phyloP scores from a whole-genome alignment of 306 rosid genomes.

The Fagus crenata region DNA sequence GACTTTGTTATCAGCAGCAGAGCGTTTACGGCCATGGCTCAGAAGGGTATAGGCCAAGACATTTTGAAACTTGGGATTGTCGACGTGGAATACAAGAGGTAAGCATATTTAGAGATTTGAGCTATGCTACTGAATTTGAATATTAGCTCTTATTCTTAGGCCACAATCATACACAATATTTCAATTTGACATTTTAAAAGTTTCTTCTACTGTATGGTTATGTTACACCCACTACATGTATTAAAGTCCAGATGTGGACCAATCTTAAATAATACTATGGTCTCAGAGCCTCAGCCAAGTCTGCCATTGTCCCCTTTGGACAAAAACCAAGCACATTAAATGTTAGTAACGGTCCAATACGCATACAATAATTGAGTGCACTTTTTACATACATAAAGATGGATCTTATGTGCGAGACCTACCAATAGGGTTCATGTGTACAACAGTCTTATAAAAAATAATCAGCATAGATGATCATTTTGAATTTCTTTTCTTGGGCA shows the following conservation, averaged over 20 bases:
- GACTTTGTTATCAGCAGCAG: slow-evolving; percentile 75
- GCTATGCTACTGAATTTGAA: too few relatives aligned
- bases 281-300: not conserved
- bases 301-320: slow-evolving; percentile 13
- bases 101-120: slow-evolving; percentile 11
- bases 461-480: not conserved
- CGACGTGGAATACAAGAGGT: slow-evolving; percentile 85
- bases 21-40: slow-evolving; percentile 74
- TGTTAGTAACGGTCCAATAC: slow-evolving; percentile 44
- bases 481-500: not conserved
- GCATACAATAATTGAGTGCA: not conserved
- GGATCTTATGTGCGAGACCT: too few relatives aligned
- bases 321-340: slow-evolving; percentile 29
- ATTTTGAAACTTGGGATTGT: slow-evolving; percentile 60
- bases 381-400: too few relatives aligned
- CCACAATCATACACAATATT: not conserved
- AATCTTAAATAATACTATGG: slow-evolving; percentile 12
- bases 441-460: too few relatives aligned
- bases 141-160: not conserved
- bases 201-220: slow-evolving; percentile 17
- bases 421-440: too few relatives aligned
- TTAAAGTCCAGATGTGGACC: slow-evolving; percentile 24
- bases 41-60: slow-evolving; percentile 39
- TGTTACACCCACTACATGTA: slow-evolving; percentile 15
- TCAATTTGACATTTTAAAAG: not conserved